Percentiles rank a stretch among this genome's conserved stretches.
Conservation (phyloP, 73 alveolate species). For the Stentor roeselii region DNA sequence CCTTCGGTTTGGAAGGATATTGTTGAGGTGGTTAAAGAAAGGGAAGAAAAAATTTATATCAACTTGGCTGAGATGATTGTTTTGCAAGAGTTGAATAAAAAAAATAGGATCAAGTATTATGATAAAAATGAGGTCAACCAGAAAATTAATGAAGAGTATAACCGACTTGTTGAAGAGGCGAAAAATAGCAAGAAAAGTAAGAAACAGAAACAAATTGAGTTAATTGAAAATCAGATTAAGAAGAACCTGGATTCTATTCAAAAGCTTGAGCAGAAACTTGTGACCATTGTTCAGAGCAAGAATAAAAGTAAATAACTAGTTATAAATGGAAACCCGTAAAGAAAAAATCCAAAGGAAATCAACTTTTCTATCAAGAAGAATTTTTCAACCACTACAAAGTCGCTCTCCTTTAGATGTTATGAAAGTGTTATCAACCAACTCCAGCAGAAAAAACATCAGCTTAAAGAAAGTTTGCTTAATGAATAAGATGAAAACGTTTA, state of each 20-base stretch:
- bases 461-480: background rate
- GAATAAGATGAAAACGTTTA: background rate
- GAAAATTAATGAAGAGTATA: background rate
- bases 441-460: background rate
- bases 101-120: background rate
- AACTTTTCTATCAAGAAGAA: background rate
- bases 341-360: background rate
- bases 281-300: background rate
- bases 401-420: background rate
- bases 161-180: background rate
- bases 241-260: background rate
- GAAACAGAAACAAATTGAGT: background rate
- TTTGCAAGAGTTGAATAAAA: background rate
- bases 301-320: no score
- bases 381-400: no score
- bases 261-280: background rate
- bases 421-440: background rate
- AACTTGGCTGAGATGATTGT: slow-evolving; percentile 10
- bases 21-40: background rate
- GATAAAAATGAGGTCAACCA: background rate
- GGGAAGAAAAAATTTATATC: background rate
- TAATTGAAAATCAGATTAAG: background rate
- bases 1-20: slow-evolving; percentile 23
- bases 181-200: background rate
- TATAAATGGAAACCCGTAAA: background rate